Evolutionary conservation across 2,329 filamentous ascomycete genomes (phyloP).

Genomic region (Didymella lethalis): DNA sequence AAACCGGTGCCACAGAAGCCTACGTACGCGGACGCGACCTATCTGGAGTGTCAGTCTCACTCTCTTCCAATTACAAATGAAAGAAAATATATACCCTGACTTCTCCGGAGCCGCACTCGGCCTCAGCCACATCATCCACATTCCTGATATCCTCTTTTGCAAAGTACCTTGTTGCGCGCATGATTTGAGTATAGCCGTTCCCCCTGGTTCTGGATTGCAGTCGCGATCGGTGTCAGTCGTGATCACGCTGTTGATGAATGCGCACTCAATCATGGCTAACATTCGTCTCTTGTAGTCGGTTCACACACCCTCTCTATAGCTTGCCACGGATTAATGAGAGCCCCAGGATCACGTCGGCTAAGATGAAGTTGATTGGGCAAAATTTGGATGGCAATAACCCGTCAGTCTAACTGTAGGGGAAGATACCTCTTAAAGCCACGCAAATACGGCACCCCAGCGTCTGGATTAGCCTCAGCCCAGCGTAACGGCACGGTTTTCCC

Average conservation of each 20-base stretch:
- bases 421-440: constrained; percentile 1
- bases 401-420: not conserved
- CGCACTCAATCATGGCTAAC: constrained; percentile 41
- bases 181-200: constrained; percentile 32
- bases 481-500: constrained; percentile 5
- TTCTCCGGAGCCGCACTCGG: constrained; percentile 59
- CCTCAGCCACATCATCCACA: constrained; percentile 58
- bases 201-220: not conserved
- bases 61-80: not conserved
- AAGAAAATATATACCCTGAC: constrained; percentile 49
- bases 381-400: not conserved
- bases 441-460: not conserved
- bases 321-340: constrained; percentile 3
- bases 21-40: constrained; percentile 58
- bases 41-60: not conserved
- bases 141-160: constrained; percentile 64
- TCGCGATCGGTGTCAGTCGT: constrained; percentile 21
- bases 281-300: constrained; percentile 17
- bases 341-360: constrained; percentile 15
- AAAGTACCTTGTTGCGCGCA: constrained; percentile 65
- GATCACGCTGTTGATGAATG: constrained; percentile 42
- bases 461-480: constrained; percentile 8
- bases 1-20: constrained; percentile 63
- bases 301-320: not conserved
- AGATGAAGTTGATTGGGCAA: not conserved